phyloP scores from a whole-genome alignment of 192 early-diverging fungal species.

The Umbelopsis sp. region DNA sequence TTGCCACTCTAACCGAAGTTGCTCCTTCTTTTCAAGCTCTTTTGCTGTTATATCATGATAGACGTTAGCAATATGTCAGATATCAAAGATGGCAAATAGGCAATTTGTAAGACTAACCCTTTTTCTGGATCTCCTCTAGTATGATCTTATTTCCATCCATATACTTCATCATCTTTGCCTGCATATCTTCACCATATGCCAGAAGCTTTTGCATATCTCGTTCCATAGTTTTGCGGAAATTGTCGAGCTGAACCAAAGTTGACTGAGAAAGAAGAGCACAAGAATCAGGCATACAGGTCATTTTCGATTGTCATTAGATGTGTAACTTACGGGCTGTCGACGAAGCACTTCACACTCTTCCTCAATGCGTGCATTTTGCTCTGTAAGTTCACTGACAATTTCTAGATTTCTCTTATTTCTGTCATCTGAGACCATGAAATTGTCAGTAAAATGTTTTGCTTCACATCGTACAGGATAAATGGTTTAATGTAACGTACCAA shows the following conservation, averaged over 20 bases:
- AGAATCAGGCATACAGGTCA: background rate
- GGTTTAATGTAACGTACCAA: background rate
- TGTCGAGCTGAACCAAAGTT: background rate
- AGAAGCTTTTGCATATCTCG: constrained; percentile 12
- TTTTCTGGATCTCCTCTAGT: constrained; percentile 11
- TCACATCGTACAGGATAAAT: background rate
- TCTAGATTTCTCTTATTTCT: constrained; percentile 6
- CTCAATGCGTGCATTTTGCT: background rate
- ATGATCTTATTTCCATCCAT: constrained; percentile 7
- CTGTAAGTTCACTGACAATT: background rate
- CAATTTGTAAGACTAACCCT: background rate
- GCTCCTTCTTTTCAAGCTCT: background rate
- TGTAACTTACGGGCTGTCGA: background rate
- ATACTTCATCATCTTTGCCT: constrained; percentile 2
- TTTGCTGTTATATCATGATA: background rate
- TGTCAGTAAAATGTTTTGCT: background rate
- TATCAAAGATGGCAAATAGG: background rate
- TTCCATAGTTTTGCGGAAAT: background rate
- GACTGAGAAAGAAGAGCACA: background rate
- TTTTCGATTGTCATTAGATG: background rate
- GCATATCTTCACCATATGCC: constrained; percentile 10
- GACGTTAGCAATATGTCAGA: background rate
- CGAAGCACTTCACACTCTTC: constrained; percentile 5
- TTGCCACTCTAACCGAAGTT: constrained; percentile 1
- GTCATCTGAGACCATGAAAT: background rate